Evolutionary conservation across 805 yeast genomes (phyloP).

Genomic region (Suhomyces emberorum): DNA sequence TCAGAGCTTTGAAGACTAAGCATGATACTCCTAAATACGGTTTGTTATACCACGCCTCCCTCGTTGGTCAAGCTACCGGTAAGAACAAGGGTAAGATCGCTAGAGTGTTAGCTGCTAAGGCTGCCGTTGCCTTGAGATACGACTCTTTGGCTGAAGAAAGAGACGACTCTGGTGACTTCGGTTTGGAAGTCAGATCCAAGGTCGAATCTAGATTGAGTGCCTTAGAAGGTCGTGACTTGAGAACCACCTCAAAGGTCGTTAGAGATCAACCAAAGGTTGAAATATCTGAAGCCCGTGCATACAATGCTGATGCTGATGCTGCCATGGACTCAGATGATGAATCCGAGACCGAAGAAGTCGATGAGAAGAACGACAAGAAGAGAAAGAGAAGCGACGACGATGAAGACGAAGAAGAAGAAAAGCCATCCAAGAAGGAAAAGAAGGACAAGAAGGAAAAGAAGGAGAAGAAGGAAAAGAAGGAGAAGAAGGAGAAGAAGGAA

Average conservation of each 20-base stretch:
- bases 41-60: conserved; percentile 91
- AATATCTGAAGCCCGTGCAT: conserved; percentile 77
- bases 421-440: conserved; percentile 26
- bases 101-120: conserved; percentile 97
- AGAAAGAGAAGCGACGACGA: conserved; percentile 4
- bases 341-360: conserved; percentile 31
- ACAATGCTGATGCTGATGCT: conserved; percentile 94
- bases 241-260: conserved; percentile 80
- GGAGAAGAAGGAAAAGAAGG: conserved; percentile 25
- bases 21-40: conserved; percentile 99
- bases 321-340: conserved; percentile 35
- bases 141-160: conserved; percentile 97
- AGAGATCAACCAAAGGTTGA: conserved; percentile 86
- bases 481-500: conserved; percentile 35
- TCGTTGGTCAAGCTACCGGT: conserved; percentile 97
- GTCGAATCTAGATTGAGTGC: conserved; percentile 93
- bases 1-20: conserved; percentile 97
- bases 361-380: conserved; percentile 19
- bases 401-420: conserved; percentile 30
- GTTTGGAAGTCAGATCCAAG: conserved; percentile 85
- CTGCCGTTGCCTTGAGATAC: conserved; percentile 93
- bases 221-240: conserved; percentile 93
- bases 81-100: conserved; percentile 99
- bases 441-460: conserved; percentile 21
- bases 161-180: conserved; percentile 92